These are phyloP conservation scores for Tetradesmus obliquus DNA, from an alignment of 139 green algal species.

Conservation along the genomic window DNA sequence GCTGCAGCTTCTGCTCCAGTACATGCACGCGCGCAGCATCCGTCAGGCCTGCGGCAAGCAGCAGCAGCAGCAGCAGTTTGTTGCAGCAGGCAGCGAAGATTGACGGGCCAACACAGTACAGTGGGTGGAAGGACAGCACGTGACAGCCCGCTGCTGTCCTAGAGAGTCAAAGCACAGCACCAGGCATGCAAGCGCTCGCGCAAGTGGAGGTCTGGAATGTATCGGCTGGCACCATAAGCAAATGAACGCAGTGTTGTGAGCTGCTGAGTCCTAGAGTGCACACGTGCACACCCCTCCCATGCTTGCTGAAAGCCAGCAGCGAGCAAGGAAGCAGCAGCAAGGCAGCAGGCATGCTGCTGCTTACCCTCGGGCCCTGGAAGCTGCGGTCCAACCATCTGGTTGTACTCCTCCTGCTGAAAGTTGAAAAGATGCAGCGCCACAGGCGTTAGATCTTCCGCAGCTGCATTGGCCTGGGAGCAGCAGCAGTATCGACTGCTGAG, in stretches of 20 bases:
- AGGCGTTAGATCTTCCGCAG: neutral
- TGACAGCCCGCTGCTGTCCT: neutral
- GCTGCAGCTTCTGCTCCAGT: conserved; percentile 59
- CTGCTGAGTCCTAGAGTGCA: too few relatives aligned
- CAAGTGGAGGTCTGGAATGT: too few relatives aligned
- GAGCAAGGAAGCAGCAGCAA: neutral
- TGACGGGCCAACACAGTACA: neutral
- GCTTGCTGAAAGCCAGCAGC: too few relatives aligned
- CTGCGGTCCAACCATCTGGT: conserved; percentile 2
- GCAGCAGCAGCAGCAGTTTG: too few relatives aligned
- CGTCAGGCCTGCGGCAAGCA: neutral
- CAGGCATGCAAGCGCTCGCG: neutral
- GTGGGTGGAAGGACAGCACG: neutral
- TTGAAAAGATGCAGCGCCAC: neutral
- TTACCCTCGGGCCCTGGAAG: neutral
- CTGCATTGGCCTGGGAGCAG: neutral
- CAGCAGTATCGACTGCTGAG: neutral
- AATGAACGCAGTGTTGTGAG: too few relatives aligned
- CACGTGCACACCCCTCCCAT: too few relatives aligned
- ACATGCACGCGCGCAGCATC: neutral
- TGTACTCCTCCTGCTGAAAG: neutral
- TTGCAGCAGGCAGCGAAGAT: neutral
- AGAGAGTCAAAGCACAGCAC: too few relatives aligned
- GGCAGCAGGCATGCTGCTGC: neutral
- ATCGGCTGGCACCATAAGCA: too few relatives aligned